Conservation (phyloP, 148 eudicot species). For the Oxyria digyna region DNA sequence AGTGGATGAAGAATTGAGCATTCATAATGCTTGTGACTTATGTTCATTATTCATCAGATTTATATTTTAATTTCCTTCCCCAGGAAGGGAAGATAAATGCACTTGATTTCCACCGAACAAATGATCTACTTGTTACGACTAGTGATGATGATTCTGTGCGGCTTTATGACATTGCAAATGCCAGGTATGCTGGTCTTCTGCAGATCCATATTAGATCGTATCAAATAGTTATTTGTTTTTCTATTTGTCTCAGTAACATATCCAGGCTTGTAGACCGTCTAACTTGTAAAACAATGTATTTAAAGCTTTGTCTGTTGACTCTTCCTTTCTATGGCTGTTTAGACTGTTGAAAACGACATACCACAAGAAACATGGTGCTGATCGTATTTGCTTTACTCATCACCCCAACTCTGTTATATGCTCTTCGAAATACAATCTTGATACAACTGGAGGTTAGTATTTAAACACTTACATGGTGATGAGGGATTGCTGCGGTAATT, state of each 20-base stretch:
- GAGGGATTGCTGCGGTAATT: neutral
- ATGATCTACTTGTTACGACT: conserved; percentile 74
- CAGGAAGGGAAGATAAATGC: conserved; percentile 89
- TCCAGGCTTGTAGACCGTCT: neutral
- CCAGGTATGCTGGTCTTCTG: conserved; percentile 30
- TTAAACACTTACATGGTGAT: neutral
- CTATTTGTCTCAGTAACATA: neutral
- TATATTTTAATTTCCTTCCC: neutral
- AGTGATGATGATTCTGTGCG: conserved; percentile 94
- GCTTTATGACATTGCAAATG: conserved; percentile 75
- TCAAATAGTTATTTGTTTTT: neutral
- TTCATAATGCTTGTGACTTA: neutral
- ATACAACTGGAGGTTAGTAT: conserved; percentile 57
- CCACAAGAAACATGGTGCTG: conserved; percentile 94
- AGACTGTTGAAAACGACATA: conserved; percentile 92
- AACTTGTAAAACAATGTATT: neutral
- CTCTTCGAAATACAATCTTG: conserved; percentile 70
- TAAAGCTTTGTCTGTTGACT: neutral
- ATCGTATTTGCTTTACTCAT: conserved; percentile 93
- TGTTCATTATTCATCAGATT: neutral
- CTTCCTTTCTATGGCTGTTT: conserved; percentile 12
- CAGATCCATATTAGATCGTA: neutral
- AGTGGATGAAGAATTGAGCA: neutral
- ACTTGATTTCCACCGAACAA: conserved; percentile 85
- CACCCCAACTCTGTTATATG: conserved; percentile 81